Evolutionary conservation across 352 stramenopile species (phyloP), one percentile per base, ranked within the genome.

Genomic region (Globisporangium solare): DNA sequence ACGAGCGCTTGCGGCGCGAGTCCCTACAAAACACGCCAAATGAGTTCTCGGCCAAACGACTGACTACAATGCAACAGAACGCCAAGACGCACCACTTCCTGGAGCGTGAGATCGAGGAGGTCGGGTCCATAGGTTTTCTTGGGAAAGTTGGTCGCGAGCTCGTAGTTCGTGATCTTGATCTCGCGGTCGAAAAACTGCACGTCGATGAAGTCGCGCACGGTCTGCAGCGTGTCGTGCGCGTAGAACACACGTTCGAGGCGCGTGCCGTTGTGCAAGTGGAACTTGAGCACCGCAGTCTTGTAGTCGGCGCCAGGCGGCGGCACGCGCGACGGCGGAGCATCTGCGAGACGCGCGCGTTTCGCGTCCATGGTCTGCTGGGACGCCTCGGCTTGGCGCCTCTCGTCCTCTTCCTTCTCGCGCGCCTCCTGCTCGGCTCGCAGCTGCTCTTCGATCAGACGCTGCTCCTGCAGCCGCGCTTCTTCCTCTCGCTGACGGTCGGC

Each of bases 401-500:
- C 60, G 21, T 79, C 70, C 40, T 73, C 56, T 14, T 73, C 67
- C 0, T 47, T 39, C 7, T 47, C 48, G 0, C 32, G 57, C 10
- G 58, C 61, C n/a, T 61, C 58, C 1, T 53, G 32, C 15, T 59
- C 63, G 10, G 45, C 45, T 5, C 50, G 56, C 12, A 59, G 31
- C 20, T 64, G 51, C 32, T 68, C 62, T 51, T 80, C 68, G 6
- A 78, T 61, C 18, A 74, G 68, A 4, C 62, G 68, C 53, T 85
- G 66, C 31, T 74, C 79, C 18, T 86, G 63, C 24, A 79, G 67
- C 8, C 68, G 69, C 20, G 57, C 64, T 20, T 76, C 67, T 63
- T 89, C 70, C 52, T 88, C 76, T 45, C 84, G 80, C 59, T 81
- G 73, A 51, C 94, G 89, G 71, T 98, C 94, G 10, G 88, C 89